Base-by-base conservation (phyloP, 2,329 filamentous ascomycete species). In the Fusarium oxysporum region DNA sequence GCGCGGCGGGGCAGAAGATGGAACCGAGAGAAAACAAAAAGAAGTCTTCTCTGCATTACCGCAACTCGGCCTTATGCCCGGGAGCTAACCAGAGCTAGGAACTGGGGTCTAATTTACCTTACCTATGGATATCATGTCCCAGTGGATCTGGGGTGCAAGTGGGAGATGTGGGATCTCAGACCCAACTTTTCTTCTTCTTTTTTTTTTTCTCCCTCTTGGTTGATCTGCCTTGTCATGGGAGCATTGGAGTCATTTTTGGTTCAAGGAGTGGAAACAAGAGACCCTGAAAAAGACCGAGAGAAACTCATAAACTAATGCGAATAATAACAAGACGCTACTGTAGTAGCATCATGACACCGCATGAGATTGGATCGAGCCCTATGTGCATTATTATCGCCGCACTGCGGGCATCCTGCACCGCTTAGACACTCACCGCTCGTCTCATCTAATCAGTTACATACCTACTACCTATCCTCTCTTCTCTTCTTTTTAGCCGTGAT, bases 121-220 rank as follows among this genome's bases (percentile, higher is more conserved):
- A 33, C 32, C 32, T 33, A 35, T 51, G 48, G n/a, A 19, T 40
- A 38, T 53, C 23, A 28, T 53, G 33, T n/a, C 19, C 23, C 51
- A n/a, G 70, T 73, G 70, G 71, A 73, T 68, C 70, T 68, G 66
- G 70, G 66, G 69, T 72, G 69, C 64, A 72, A 72, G 71, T 56
- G 63, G 54, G 64, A 72, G 69, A 72, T 53, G 56, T 68, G 45
- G 55, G 60, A 65, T 55, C 45, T 53, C 6, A n/a, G 28, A 32
- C 37, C 28, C 30, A 35, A 56, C 37, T 43, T 55, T 51, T 48
- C 7, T 28, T 56, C 17, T 41, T 28, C 16, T 35, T 40, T 21
- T 10, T 40, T 21, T 10, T 10, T 40, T 25, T 8, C 13, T 44
- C 16, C 38, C n/a, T 33, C 6, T 38, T 30, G 25, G 25, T 47